Conservation (phyloP, 371 early-diverging fungal species). For the Mortierella sp. region DNA sequence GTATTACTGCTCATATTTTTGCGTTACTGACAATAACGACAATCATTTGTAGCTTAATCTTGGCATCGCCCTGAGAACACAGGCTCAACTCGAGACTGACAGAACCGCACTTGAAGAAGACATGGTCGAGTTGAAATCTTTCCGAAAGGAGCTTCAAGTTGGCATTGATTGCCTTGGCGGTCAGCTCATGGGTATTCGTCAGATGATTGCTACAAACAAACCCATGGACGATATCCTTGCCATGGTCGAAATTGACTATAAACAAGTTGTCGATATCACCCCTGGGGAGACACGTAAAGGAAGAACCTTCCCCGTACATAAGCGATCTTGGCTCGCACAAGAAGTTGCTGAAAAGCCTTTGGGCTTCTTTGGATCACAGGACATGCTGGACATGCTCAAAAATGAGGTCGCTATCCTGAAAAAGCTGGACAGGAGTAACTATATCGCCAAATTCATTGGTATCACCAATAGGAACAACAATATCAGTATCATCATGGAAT, state of each 20-base stretch:
- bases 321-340: slow-evolving; percentile 47
- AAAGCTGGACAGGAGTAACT: slow-evolving; percentile 54
- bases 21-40: background rate
- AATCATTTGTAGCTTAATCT: slow-evolving; percentile 42
- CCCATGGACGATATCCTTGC: slow-evolving; percentile 55
- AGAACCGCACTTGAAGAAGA: slow-evolving; percentile 53
- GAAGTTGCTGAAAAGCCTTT: slow-evolving; percentile 58
- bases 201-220: slow-evolving; percentile 50
- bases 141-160: slow-evolving; percentile 51
- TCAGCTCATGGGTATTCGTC: slow-evolving; percentile 51
- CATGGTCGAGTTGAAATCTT: slow-evolving; percentile 46
- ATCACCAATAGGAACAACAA: slow-evolving; percentile 44
- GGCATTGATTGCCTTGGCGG: slow-evolving; percentile 50
- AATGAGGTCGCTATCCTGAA: slow-evolving; percentile 57
- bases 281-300: slow-evolving; percentile 50
- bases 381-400: slow-evolving; percentile 54
- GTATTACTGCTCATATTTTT: background rate
- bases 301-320: slow-evolving; percentile 53
- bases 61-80: slow-evolving; percentile 49
- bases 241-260: slow-evolving; percentile 47
- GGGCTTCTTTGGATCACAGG: slow-evolving; percentile 47
- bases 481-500: slow-evolving; percentile 57
- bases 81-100: slow-evolving; percentile 51
- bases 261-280: slow-evolving; percentile 40
- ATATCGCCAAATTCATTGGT: slow-evolving; percentile 55